Evolutionary conservation across 2,329 filamentous ascomycete genomes (phyloP).

Genomic region (Neofusicoccum sp.): DNA sequence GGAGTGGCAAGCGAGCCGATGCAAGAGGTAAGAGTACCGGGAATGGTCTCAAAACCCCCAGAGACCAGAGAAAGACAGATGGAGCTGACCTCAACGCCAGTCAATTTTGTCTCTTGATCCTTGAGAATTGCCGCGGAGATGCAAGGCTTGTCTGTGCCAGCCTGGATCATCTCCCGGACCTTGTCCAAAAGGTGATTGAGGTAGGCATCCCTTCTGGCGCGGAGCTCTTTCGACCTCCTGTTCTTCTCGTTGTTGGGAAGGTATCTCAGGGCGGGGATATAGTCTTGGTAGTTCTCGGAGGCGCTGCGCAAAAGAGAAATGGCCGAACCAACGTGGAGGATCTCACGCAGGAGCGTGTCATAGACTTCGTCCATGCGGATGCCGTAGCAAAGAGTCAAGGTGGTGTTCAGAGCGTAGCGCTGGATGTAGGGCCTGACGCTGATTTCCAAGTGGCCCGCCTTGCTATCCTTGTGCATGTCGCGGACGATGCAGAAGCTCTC

Average conservation of each 20-base stretch:
- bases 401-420: conserved; percentile 55
- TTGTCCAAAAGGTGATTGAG: conserved; percentile 51
- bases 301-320: conserved; percentile 52
- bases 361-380: conserved; percentile 56
- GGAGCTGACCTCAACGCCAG: conserved; percentile 52
- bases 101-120: conserved; percentile 54
- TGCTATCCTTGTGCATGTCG: conserved; percentile 47
- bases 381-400: conserved; percentile 54
- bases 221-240: conserved; percentile 45
- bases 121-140: conserved; percentile 56
- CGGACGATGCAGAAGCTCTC: conserved; percentile 53
- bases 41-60: conserved; percentile 56
- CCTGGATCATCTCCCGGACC: conserved; percentile 51
- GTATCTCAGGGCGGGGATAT: conserved; percentile 51
- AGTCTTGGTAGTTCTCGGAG: conserved; percentile 55
- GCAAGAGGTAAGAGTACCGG: conserved; percentile 52
- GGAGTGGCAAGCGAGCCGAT: conserved; percentile 51
- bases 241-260: conserved; percentile 55
- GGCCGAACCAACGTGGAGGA: conserved; percentile 53
- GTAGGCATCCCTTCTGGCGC: conserved; percentile 50
- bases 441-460: conserved; percentile 43
- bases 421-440: conserved; percentile 53
- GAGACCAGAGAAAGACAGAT: conserved; percentile 55
- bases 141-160: conserved; percentile 54
- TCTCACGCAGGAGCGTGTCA: conserved; percentile 52